Evolutionary conservation across 2,329 filamentous ascomycete genomes (phyloP), one percentile per base, ranked within the genome.

Genomic region (Zasmidium angulare): DNA sequence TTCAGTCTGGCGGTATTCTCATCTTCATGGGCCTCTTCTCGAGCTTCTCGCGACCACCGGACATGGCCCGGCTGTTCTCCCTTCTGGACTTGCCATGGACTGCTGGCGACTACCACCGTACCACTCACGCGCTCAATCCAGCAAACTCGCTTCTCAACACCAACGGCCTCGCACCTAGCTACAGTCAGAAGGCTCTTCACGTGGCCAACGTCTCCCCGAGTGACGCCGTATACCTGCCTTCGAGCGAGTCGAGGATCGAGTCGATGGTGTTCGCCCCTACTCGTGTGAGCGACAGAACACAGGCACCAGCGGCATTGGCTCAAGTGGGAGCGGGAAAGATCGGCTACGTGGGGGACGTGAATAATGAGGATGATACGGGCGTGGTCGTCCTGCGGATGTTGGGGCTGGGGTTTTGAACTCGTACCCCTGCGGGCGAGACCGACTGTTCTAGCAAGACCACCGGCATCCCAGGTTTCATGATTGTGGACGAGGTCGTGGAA

Each of bases 181-280:
- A 66, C 50, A 68, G 66, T 40, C 64, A 64, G 53, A 62, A 66
- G 29, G 66, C 66, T 19, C 47, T 63, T 3, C 63, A 68, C 49
- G 53, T 66, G 11, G 31, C 31, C 10, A 59, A 64, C 24, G 63
- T 68, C n/a, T 40, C 54, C 3, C 29, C 36, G 6, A 29, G 19
- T 17, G 57, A 68, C 29, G 64, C 63, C 12, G 52, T 66, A 21
- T 66, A 66, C 43, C 56, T 68, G 29, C 64, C 66, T n/a, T 14
- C 46, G 9, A 50, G 31, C 3, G 23, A 49, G 11, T 63, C 62
- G 10, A 55, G 52, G 10, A 55, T 62, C n/a, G 50, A 63, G 49
- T 65, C 66, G 20, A 50, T 52, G 24, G 61, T 68, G 1, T 65
- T 61, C 43, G 55, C 53, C 1, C 60, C 62, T 4, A 11, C 26